A percentile compares a stretch with the other conserved stretches of the same genome.
Conservation (phyloP, 805 yeast genomes). For the Scheffersomyces ergatensis region DNA sequence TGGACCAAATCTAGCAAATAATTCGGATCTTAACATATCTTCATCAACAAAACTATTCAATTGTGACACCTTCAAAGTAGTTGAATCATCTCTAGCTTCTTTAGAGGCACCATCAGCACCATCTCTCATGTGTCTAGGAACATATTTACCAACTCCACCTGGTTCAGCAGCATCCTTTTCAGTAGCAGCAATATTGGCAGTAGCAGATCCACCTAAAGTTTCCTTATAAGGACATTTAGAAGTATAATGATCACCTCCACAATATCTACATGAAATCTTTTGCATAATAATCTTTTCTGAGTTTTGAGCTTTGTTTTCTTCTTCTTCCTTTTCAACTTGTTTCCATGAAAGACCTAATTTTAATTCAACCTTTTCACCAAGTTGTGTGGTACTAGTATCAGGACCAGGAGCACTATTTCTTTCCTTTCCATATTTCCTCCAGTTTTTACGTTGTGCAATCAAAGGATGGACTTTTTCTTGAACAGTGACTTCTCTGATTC, state of each 20-base stretch:
- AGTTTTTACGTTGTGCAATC: slow-evolving; percentile 83
- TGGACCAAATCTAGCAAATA: slow-evolving; percentile 65
- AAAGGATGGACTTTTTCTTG: slow-evolving; percentile 80
- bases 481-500: slow-evolving; percentile 70
- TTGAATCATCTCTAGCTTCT: slow-evolving; percentile 70
- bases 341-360: slow-evolving; percentile 76
- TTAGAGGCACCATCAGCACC: slow-evolving; percentile 42
- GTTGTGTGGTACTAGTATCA: slow-evolving; percentile 80
- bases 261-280: slow-evolving; percentile 73
- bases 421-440: slow-evolving; percentile 89
- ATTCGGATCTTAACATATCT: slow-evolving; percentile 68
- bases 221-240: slow-evolving; percentile 95
- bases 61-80: slow-evolving; percentile 88
- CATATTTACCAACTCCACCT: slow-evolving; percentile 34
- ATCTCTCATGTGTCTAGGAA: slow-evolving; percentile 45
- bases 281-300: slow-evolving; percentile 36
- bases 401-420: slow-evolving; percentile 75
- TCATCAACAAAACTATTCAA: slow-evolving; percentile 84
- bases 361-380: slow-evolving; percentile 80
- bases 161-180: slow-evolving; percentile 19
- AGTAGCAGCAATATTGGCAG: slow-evolving; percentile 41
- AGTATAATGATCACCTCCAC: slow-evolving; percentile 94
- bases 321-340: slow-evolving; percentile 71
- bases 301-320: slow-evolving; percentile 50
- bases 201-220: slow-evolving; percentile 53